Base-by-base conservation (phyloP, 257 asterid genomes). In the Solanum medicagineum region DNA sequence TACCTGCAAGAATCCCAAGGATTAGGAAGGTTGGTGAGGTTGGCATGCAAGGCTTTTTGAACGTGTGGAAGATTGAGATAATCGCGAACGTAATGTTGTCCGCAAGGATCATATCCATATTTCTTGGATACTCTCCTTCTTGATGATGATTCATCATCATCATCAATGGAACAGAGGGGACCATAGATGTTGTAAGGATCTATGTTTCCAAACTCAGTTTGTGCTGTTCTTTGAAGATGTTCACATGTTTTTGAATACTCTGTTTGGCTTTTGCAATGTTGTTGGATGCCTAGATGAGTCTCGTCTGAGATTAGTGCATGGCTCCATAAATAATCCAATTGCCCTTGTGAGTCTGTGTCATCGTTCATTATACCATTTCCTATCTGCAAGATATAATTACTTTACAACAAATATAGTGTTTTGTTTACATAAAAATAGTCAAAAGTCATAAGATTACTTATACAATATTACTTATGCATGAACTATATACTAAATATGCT, bases 221-320 rank as follows among this genome's bases (percentile, higher is more conserved):
- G 71, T 13, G 85, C 87, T 5, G 4, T 68, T 17, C 74, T 84
- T 59, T 82, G 74, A 22, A 83, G 47, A 22, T 79, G n/a, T 22
- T 87, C 69, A 19, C 92, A 90, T 32, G 49, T 63, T 62, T 54
- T 85, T 29, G 84, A 81, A 36, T 4, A 4, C 20, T 84, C 85
- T 12, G 51, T 22, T 62, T 19, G 54, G 68, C 36, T n/a, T 57
- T 26, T 44, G 82, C 92, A 90, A 19, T 85, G 51, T 14, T 88
- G 87, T 81, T 75, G 47, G 5, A 90, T 83, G 36, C 85, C 89
- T 24, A 51, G 81, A 80, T 90, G 79, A 9, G 88, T 90, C 71
- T 88, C 91, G 16, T 90, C 92, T 3, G 91, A 90, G n/a, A 90
- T 90, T 3, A 90, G 62, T 2, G 92, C 92, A 45, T 90, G 92